A percentile compares a stretch with the other conserved stretches of the same genome.
These are phyloP conservation scores for Nadsonia starkeyi-henricii DNA, from an alignment of 1,139 yeast species.

Conservation along the genomic window DNA sequence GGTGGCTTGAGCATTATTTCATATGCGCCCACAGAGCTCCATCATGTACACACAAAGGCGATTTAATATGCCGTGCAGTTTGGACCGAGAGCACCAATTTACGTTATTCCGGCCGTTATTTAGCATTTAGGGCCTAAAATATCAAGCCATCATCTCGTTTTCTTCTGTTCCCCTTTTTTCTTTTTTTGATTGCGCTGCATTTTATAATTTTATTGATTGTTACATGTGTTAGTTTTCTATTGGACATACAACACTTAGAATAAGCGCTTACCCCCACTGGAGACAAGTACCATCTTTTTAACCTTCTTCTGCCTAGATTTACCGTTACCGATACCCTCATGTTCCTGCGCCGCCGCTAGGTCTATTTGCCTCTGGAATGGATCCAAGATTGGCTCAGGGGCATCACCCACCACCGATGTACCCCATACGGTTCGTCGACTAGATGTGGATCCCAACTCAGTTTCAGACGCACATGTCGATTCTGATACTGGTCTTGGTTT, in stretches of 20 bases:
- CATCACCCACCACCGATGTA: conserved; percentile 20
- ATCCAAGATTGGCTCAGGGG: conserved; percentile 11
- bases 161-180: too few relatives aligned
- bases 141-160: too few relatives aligned
- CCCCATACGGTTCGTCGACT: conserved; percentile 27
- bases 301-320: conserved; percentile 24
- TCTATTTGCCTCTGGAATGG: conserved; percentile 12
- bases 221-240: too few relatives aligned
- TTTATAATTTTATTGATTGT: too few relatives aligned
- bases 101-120: too few relatives aligned
- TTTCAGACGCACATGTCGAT: conserved; percentile 44
- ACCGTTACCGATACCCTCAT: conserved; percentile 10
- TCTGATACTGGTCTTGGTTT: conserved; percentile 1
- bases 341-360: conserved; percentile 9
- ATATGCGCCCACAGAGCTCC: too few relatives aligned
- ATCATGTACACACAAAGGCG: too few relatives aligned
- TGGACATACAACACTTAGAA: neutral
- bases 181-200: too few relatives aligned
- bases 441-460: conserved; percentile 12
- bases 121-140: too few relatives aligned
- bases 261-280: conserved; percentile 4
- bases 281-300: conserved; percentile 25
- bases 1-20: too few relatives aligned
- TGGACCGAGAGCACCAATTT: too few relatives aligned
- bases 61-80: too few relatives aligned